A percentile compares a stretch with the other conserved stretches of the same genome.
Evolutionary conservation across 2,329 filamentous ascomycete species (phyloP).

Genomic region (Xylaria sp.): DNA sequence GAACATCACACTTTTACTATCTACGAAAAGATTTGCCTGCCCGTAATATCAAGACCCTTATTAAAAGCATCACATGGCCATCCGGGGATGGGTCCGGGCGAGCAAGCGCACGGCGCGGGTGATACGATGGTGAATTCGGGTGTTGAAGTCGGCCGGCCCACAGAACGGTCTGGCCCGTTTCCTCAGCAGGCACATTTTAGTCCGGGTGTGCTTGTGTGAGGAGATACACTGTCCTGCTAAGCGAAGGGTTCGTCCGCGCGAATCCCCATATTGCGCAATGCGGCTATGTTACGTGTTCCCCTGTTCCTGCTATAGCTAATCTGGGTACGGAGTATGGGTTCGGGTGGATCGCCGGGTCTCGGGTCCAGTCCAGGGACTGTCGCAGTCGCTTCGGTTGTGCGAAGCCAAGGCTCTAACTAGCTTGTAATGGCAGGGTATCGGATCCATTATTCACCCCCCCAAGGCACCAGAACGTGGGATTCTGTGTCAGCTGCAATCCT

Average conservation of each 20-base stretch:
- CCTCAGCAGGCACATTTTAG: too few relatives aligned
- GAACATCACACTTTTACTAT: too few relatives aligned
- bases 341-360: not conserved
- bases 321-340: not conserved
- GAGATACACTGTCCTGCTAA: not conserved
- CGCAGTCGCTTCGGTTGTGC: constrained; percentile 9
- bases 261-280: not conserved
- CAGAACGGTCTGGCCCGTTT: too few relatives aligned
- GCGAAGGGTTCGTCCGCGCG: not conserved
- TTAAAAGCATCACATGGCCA: too few relatives aligned
- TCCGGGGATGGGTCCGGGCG: too few relatives aligned
- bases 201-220: not conserved
- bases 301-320: not conserved
- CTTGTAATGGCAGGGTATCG: constrained; percentile 10
- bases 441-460: constrained; percentile 5
- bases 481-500: not conserved
- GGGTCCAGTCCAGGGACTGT: constrained; percentile 6
- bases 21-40: too few relatives aligned
- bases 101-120: too few relatives aligned
- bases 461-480: not conserved
- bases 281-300: not conserved
- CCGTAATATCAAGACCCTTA: too few relatives aligned
- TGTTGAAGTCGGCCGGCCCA: not conserved
- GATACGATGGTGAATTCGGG: not conserved
- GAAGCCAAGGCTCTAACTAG: not conserved